Conservation (phyloP, 768 basidiomycete genomes). For the Postia placenta region DNA sequence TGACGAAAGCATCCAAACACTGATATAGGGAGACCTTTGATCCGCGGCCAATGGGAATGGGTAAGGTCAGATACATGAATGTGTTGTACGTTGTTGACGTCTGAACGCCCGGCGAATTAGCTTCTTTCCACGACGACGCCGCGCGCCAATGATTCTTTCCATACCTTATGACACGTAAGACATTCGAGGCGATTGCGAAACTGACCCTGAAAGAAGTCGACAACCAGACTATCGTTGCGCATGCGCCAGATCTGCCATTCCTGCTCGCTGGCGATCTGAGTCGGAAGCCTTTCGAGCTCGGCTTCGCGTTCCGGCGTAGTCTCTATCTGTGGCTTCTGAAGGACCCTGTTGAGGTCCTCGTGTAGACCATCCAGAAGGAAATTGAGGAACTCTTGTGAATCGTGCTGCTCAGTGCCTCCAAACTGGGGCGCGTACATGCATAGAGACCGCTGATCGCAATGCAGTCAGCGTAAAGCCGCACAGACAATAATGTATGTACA, state of each 20-base stretch:
- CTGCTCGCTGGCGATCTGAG: conserved; percentile 83
- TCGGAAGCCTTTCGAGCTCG: conserved; percentile 80
- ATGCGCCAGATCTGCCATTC: conserved; percentile 91
- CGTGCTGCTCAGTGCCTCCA: conserved; percentile 86
- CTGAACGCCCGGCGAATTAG: conserved; percentile 37
- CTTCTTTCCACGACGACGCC: too few relatives aligned
- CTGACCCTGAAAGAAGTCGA: conserved; percentile 97
- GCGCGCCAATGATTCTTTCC: conserved; percentile 12
- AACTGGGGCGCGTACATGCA: conserved; percentile 66
- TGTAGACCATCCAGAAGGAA: conserved; percentile 94
- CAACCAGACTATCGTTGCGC: conserved; percentile 89
- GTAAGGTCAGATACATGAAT: conserved; percentile 92
- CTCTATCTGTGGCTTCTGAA: conserved; percentile 60
- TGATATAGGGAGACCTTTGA: conserved; percentile 63
- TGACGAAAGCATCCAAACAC: conserved; percentile 88
- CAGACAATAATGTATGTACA: conserved; percentile 21
- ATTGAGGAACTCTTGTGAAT: conserved; percentile 94
- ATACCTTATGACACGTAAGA: conserved; percentile 81
- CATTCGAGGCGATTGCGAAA: conserved; percentile 88
- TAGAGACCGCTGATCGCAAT: conserved; percentile 48
- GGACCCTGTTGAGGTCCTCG: conserved; percentile 89
- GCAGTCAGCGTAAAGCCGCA: conserved; percentile 15
- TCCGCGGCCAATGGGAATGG: conserved; percentile 65
- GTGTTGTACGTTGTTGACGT: conserved; percentile 97
- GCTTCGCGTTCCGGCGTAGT: conserved; percentile 78